Percentiles rank a stretch among this genome's conserved stretches.
Conservation (phyloP, 2,329 filamentous ascomycete species). For the Zymoseptoria pseudotritici region DNA sequence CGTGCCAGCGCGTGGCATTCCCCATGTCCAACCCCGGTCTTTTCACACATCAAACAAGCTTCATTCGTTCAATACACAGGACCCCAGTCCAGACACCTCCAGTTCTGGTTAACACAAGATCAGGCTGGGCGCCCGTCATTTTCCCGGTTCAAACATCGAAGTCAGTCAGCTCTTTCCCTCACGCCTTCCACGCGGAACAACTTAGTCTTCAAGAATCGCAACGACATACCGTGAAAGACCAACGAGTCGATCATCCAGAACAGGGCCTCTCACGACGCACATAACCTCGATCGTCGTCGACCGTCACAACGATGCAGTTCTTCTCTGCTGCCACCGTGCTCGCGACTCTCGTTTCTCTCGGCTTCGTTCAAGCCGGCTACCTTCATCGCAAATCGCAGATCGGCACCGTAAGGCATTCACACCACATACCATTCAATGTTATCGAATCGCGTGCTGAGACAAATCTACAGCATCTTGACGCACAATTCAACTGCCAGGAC, state of each 20-base stretch:
- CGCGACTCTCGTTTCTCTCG: background rate
- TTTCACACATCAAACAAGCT: background rate
- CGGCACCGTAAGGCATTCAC: background rate
- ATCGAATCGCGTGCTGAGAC: background rate
- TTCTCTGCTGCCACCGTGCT: background rate
- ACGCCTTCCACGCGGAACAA: too few species aligned
- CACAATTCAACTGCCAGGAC: background rate
- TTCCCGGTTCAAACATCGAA: too few species aligned
- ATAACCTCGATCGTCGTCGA: background rate
- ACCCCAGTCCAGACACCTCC: background rate
- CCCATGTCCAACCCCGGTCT: background rate
- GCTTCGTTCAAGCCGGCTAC: background rate
- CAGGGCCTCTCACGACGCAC: background rate
- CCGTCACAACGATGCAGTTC: background rate
- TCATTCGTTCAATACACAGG: background rate
- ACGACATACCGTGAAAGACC: background rate
- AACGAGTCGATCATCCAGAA: background rate
- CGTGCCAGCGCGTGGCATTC: background rate
- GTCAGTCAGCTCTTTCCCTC: too few species aligned
- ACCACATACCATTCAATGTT: background rate
- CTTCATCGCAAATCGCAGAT: background rate
- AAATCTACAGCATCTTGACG: background rate
- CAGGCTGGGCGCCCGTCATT: too few species aligned
- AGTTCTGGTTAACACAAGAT: too few species aligned
- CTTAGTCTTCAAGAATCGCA: background rate